Evolutionary conservation across 805 yeast genomes (phyloP).

Genomic region (Wickerhamomyces chaumierensis): DNA sequence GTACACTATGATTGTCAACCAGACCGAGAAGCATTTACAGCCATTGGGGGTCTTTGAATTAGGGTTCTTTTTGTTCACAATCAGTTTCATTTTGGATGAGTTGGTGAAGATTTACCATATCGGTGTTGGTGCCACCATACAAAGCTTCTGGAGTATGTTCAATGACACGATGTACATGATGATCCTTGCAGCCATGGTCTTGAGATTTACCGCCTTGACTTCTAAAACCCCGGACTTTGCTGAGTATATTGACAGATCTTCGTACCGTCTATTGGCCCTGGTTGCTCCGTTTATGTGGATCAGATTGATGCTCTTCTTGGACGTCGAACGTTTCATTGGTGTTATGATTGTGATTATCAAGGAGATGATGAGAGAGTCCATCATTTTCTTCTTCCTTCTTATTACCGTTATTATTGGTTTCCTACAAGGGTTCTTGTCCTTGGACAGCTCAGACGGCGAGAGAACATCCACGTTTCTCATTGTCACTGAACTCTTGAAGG

Average conservation of each 20-base stretch:
- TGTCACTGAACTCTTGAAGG: conserved; percentile 51
- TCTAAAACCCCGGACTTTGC: conserved; percentile 12
- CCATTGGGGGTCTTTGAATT: conserved; percentile 38
- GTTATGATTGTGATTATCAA: conserved; percentile 80
- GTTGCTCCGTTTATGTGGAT: conserved; percentile 87
- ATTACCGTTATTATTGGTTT: conserved; percentile 67
- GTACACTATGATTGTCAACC: conserved; percentile 53
- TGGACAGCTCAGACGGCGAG: conserved; percentile 81
- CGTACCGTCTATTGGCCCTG: conserved; percentile 63
- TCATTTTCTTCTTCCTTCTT: conserved; percentile 70
- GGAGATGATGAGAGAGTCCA: conserved; percentile 78
- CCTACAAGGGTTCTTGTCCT: conserved; percentile 76
- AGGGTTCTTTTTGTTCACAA: conserved; percentile 51
- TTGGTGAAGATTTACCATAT: conserved; percentile 61
- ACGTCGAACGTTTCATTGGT: conserved; percentile 74
- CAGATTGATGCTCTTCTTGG: conserved; percentile 62
- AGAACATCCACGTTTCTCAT: conserved; percentile 62
- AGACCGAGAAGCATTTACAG: conserved; percentile 29
- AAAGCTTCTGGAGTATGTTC: conserved; percentile 67
- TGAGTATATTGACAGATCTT: conserved; percentile 35
- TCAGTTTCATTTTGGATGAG: conserved; percentile 62
- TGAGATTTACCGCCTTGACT: conserved; percentile 33
- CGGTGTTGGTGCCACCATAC: conserved; percentile 47
- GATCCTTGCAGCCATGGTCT: conserved; percentile 37
- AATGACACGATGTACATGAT: conserved; percentile 59